Conservation (phyloP, 495 filamentous ascomycete genomes). For the Aspergillus olivimuriae region DNA sequence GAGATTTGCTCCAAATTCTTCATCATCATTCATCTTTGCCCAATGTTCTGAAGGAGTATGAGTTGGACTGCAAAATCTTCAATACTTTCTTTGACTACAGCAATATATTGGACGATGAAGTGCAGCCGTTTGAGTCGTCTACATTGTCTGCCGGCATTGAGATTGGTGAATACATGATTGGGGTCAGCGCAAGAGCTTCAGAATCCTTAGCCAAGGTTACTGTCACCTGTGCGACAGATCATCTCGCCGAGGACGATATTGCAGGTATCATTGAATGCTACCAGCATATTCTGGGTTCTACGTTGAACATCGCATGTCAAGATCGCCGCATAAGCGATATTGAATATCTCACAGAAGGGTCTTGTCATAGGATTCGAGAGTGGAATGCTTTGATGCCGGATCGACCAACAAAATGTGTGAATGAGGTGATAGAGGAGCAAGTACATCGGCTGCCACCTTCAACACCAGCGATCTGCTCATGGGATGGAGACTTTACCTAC, state of each 20-base stretch:
- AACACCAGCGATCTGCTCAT: constrained; percentile 35
- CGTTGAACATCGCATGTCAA: not conserved
- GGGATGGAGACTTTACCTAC: constrained; percentile 46
- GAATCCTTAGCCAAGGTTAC: constrained; percentile 24
- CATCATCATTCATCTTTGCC: constrained; percentile 31
- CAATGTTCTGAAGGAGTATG: constrained; percentile 36
- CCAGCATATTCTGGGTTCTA: constrained; percentile 20
- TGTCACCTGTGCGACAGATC: constrained; percentile 34
- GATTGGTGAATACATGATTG: constrained; percentile 45
- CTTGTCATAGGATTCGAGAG: constrained; percentile 23
- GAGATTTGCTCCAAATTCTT: constrained; percentile 26
- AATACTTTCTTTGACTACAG: too few species aligned
- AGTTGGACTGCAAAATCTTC: too few species aligned
- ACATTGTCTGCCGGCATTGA: constrained; percentile 3
- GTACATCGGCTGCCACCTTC: constrained; percentile 21
- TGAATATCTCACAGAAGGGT: constrained; percentile 24
- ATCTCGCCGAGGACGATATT: constrained; percentile 28
- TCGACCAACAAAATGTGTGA: constrained; percentile 35
- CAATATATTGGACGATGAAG: constrained; percentile 21
- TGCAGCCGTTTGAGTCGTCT: not conserved
- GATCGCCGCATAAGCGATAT: constrained; percentile 18
- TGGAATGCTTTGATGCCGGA: constrained; percentile 32
- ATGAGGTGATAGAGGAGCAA: constrained; percentile 43
- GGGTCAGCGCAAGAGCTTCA: constrained; percentile 50
- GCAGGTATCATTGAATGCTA: constrained; percentile 39